Evolutionary conservation across 805 yeast species (phyloP), one percentile per base, ranked within the genome.

Genomic region (Wickerhamiella spandovensis): DNA sequence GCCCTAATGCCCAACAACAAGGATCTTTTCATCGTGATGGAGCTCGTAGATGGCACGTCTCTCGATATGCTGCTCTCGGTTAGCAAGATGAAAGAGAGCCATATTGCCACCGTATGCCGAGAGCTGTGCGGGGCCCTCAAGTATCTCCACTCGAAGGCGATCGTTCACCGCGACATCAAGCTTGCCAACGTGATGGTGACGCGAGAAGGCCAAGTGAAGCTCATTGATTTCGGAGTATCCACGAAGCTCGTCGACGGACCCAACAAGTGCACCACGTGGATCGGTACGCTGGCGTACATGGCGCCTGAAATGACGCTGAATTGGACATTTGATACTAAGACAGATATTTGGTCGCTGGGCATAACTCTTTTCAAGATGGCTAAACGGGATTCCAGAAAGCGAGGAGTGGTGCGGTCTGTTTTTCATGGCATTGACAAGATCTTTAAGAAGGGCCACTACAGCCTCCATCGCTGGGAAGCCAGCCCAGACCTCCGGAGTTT

Each of bases 21-120:
- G 12, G 97, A 92, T 61, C 72, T 92, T 52, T 90, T 97, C 96
- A 98, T 92, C n/a, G 84, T 94, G 30, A 92, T 92, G 99, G 99
- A 92, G 67, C 92, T 81, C 64, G 92, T 92, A 98, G 97, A 92
- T 68, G 98, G 98, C 49, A 98, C 98, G 1, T 84, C 96, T 4
- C 71, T 92, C 58, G 90, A 97, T 0, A 97, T 90, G 68, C 84
- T 94, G 43, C 88, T 92, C 61, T 95, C 88, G 51, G 84, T 87
- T 67, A 89, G 89, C 64, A 81, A 50, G 64, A 68, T 92, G 58
- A 75, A 77, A n/a, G 99, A 92, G 65, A 77, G 79, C 46, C 98
- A 94, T 67, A 92, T 94, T 56, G 85, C 97, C 2, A 79, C 89
- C 3, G 87, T 92, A 48, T 90, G 96, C 66, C 72, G 76, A 53